These are phyloP conservation scores for Yarrowia sp. DNA, from an alignment of 805 yeast species.

Conservation along the genomic window DNA sequence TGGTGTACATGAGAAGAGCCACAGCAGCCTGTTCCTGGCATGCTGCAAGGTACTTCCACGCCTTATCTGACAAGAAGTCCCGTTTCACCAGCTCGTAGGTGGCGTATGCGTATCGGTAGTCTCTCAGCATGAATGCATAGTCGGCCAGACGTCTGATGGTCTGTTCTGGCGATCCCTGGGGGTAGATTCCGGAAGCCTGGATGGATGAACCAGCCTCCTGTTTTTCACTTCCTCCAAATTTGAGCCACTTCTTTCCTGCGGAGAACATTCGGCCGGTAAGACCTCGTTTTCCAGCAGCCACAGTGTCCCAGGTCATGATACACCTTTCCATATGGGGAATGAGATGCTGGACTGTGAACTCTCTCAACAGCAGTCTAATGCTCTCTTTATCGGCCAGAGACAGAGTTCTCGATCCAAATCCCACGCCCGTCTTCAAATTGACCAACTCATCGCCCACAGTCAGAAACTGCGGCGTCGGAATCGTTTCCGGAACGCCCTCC, in stretches of 20 bases:
- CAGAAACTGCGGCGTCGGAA: constrained; percentile 27
- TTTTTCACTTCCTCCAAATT: constrained; percentile 17
- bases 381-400: constrained; percentile 52
- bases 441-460: constrained; percentile 20
- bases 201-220: constrained; percentile 21
- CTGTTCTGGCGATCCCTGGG: constrained; percentile 71
- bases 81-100: constrained; percentile 83
- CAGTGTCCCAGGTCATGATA: constrained; percentile 83
- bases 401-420: constrained; percentile 9
- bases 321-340: constrained; percentile 87
- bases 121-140: constrained; percentile 89
- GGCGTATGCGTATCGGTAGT: constrained; percentile 81
- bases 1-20: constrained; percentile 65
- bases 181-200: constrained; percentile 58
- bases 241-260: constrained; percentile 59
- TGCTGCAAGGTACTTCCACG: constrained; percentile 81
- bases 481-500: constrained; percentile 10
- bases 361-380: constrained; percentile 54
- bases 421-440: constrained; percentile 41
- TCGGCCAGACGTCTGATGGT: constrained; percentile 84
- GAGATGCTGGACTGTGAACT: constrained; percentile 58
- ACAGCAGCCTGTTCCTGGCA: constrained; percentile 88
- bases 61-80: constrained; percentile 77
- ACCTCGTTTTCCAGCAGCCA: constrained; percentile 77
- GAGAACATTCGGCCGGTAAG: constrained; percentile 74